A percentile compares a stretch with the other conserved stretches of the same genome.
Conservation (phyloP, 768 basidiomycete species). For the Pleurotus platypus region DNA sequence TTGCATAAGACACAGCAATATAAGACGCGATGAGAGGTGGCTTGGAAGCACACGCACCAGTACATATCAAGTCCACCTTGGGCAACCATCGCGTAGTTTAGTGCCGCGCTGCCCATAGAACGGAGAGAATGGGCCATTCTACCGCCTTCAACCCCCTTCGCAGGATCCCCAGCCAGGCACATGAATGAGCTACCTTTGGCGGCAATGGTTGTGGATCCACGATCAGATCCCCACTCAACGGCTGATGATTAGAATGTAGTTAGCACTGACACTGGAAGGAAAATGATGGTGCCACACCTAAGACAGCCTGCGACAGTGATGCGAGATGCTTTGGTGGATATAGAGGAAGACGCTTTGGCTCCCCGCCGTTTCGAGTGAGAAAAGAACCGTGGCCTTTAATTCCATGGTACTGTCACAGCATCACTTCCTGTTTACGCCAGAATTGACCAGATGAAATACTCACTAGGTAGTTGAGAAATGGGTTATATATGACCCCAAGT, state of each 20-base stretch:
- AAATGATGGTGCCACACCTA: conserved; percentile 40
- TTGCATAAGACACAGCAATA: not conserved
- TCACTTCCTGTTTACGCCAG: not conserved
- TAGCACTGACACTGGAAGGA: not conserved
- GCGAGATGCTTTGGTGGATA: conserved; percentile 56
- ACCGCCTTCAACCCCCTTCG: conserved; percentile 60
- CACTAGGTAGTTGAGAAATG: conserved; percentile 83
- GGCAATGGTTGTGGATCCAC: conserved; percentile 46
- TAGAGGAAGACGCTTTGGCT: conserved; percentile 63
- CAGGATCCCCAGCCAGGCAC: conserved; percentile 70
- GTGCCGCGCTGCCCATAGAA: conserved; percentile 78
- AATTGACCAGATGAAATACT: conserved; percentile 13
- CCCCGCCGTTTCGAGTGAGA: conserved; percentile 47
- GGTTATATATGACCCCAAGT: conserved; percentile 91
- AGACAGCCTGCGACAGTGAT: conserved; percentile 67
- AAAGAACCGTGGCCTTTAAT: conserved; percentile 78
- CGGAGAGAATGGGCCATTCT: conserved; percentile 84
- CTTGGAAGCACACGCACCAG: conserved; percentile 50
- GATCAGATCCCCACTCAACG: conserved; percentile 88
- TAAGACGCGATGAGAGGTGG: conserved; percentile 2
- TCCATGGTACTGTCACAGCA: conserved; percentile 61
- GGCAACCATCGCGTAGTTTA: conserved; percentile 83
- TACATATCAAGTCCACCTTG: conserved; percentile 87
- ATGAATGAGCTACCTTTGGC: conserved; percentile 67
- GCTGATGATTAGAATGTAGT: conserved; percentile 30